Conservation (phyloP, 1,284 basidiomycete genomes). For the Puccinia triticina region DNA sequence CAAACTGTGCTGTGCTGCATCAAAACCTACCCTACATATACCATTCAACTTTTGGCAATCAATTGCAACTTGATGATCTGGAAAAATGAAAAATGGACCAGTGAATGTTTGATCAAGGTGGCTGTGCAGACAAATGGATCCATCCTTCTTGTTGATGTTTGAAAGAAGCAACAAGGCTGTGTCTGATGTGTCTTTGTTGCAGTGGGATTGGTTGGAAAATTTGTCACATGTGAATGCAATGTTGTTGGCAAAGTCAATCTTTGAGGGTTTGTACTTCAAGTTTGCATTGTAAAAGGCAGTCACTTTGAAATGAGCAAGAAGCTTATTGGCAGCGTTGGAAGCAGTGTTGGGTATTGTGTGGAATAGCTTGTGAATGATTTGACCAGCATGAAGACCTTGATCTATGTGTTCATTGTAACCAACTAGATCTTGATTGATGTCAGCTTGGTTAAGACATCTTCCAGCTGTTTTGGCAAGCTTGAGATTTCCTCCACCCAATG, state of each 20-base stretch:
- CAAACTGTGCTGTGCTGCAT: neutral
- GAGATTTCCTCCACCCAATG: no score
- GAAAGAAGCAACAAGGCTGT: neutral
- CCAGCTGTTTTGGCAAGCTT: no score
- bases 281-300: neutral
- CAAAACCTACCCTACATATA: neutral
- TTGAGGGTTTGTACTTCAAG: neutral
- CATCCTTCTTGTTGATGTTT: neutral
- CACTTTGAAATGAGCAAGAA: neutral
- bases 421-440: no score
- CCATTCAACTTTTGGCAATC: neutral
- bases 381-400: no score
- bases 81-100: slow-evolving; percentile 9
- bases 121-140: neutral
- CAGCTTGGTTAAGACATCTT: no score
- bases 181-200: neutral
- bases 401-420: no score
- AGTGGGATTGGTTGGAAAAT: neutral
- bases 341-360: neutral
- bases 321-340: neutral
- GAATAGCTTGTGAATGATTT: no score
- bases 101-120: neutral
- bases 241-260: neutral
- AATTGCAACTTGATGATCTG: slow-evolving; percentile 19
- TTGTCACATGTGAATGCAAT: neutral